A percentile compares a stretch with the other conserved stretches of the same genome.
phyloP scores from a whole-genome alignment of 805 yeast species.

The Hanseniaspora nectarophila region DNA sequence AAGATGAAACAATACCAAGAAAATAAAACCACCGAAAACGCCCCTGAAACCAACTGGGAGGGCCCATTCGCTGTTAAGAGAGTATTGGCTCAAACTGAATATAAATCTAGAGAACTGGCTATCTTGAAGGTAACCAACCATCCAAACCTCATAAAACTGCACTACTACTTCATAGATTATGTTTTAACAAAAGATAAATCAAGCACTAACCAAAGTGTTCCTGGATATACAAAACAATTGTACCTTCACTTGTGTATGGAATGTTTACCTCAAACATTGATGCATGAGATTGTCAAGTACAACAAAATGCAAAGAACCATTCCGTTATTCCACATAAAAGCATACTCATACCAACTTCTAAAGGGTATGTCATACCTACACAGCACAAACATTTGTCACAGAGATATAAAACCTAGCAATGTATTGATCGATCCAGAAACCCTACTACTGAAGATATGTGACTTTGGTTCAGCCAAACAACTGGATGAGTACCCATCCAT shows the following conservation, averaged over 20 bases:
- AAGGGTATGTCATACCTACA: conserved; percentile 75
- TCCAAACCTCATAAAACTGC: conserved; percentile 63
- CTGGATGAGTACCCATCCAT: conserved; percentile 79
- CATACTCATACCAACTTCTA: conserved; percentile 67
- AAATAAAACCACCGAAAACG: neutral
- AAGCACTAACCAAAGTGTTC: neutral
- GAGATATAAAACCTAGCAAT: conserved; percentile 78
- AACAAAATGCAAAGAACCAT: conserved; percentile 48
- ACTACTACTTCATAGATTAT: conserved; percentile 59
- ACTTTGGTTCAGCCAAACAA: conserved; percentile 75
- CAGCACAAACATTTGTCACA: conserved; percentile 67
- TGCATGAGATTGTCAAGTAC: conserved; percentile 60
- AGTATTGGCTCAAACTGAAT: conserved; percentile 80
- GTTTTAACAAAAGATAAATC: conserved; percentile 18
- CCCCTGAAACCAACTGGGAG: conserved; percentile 34
- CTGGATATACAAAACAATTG: conserved; percentile 22
- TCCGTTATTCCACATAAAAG: conserved; percentile 62
- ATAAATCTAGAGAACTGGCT: conserved; percentile 70
- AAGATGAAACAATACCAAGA: conserved; percentile 21
- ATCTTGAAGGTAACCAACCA: conserved; percentile 62
- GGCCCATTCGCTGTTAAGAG: conserved; percentile 79
- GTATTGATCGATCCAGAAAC: conserved; percentile 61
- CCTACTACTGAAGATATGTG: conserved; percentile 63
- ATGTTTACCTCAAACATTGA: conserved; percentile 70
- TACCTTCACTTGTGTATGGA: conserved; percentile 82